Evolutionary conservation across 768 basidiomycete species (phyloP), one percentile per base, ranked within the genome.

Genomic region (Lactarius vividus): DNA sequence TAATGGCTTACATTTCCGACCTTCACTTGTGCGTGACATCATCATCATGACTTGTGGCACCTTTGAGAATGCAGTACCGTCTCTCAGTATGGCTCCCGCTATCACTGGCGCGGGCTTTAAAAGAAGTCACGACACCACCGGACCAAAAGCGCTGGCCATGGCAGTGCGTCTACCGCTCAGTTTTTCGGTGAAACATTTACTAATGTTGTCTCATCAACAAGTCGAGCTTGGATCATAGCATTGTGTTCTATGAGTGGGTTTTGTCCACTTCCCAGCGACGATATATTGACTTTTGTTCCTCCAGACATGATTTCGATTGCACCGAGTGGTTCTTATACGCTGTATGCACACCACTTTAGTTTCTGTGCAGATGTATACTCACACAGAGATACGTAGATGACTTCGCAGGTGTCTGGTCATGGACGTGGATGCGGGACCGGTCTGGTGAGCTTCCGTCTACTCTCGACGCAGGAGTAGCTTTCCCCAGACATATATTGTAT

Each of bases 261-360:
- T 15, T 42, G 29, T 52, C 29, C 28, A 10, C 9, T 31, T 26
- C 53, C 23, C 33, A 5, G 10, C 23, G 57, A 13, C 29, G 31
- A 29, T n/a, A 10, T 35, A 11, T 42, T 40, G 28, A 49, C 40
- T 63, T 63, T n/a, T 57, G 59, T 7, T 49, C n/a, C 72, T 44
- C 37, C 68, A 92, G 90, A 68, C 82, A 92, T 71, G 76, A 82
- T 52, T 90, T 94, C 71, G 80, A 90, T 72, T 90, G 88, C 71
- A 87, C 86, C 29, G 88, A 92, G 64, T 93, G 92, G 85, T 71
- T 94, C 37, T 81, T 94, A 60, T 89, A 92, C 71, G 88, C 88
- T 62, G 91, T 90, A 70, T 64, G 86, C 75, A 10, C 10, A 28
- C 29, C 15, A 0, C 8, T 39, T 57, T 11, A 10, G 9, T 4